Evolutionary conservation across 1,284 basidiomycete genomes (phyloP), one percentile per base, ranked within the genome.

Genomic region (Malassezia sp.): DNA sequence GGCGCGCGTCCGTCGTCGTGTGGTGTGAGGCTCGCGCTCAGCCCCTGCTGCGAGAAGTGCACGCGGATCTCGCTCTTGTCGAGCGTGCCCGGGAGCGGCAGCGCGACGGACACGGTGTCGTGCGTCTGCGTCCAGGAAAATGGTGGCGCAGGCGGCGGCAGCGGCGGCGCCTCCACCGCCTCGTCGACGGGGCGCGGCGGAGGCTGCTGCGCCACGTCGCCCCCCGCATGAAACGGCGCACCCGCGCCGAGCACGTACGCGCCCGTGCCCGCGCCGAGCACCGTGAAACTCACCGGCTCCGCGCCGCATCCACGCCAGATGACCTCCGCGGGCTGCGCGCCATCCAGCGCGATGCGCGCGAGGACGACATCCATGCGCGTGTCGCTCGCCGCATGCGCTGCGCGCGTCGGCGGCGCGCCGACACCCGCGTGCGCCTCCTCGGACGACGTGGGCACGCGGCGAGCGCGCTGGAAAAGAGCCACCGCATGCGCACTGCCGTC

Each of bases 91-190:
- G 85, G 85, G 2, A 95, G 75, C 1, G 84, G 79, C 59, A 95
- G 82, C 0, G 80, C 81, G 48, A 95, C 70, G 0, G 85, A 88
- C 30, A 95, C 73, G 0, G 82, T 80, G 63, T 88, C 84, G 2
- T 78, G 68, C 3, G 83, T 82, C 67, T 96, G 90, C 0, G 80
- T 85, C 90, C 90, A 96, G 0, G 84, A 84, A 71, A 87, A 93
- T 1, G 54, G 57, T 2, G 59, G 55, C 2, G n/a, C n/a, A 14
- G 18, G 9, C 29, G 30, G 27, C 2, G 4, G 22, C 30, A 31
- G 21, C 6, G 11, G 4, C 29, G n/a, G 14, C 2, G 10, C 17
- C 3, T 6, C 42, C 27, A 11, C 3, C 6, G 3, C 15, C 6
- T 17, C 9, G 17, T n/a, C 4, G n/a, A 6, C 3, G 23, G 23